A percentile compares a stretch with the other conserved stretches of the same genome.
Evolutionary conservation across 176 grass and related monocot genomes (phyloP).

Genomic region (Paspalum vaginatum): DNA sequence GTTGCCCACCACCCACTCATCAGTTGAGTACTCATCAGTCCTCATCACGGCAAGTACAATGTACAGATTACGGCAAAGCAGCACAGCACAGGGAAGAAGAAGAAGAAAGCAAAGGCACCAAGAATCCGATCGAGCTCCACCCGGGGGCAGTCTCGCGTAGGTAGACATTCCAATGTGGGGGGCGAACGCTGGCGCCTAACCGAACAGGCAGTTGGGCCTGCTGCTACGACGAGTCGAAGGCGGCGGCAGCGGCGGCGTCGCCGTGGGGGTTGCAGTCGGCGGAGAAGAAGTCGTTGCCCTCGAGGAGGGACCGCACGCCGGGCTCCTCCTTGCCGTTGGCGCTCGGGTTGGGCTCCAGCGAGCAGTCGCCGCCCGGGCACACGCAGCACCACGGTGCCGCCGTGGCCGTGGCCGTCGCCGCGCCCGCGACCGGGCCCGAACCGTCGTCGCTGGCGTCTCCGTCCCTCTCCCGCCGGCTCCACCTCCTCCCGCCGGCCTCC

Average conservation of each 20-base stretch:
- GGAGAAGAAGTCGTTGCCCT: slow-evolving; percentile 59
- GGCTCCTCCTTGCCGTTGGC: slow-evolving; percentile 57
- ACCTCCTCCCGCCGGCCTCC: neutral
- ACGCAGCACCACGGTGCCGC: slow-evolving; percentile 51
- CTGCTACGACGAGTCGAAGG: neutral
- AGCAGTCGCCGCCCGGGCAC: slow-evolving; percentile 46
- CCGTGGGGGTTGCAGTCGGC: slow-evolving; percentile 59
- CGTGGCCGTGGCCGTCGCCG: neutral
- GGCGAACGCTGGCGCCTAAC: slow-evolving; percentile 29
- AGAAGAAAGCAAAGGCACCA: neutral
- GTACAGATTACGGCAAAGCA: neutral
- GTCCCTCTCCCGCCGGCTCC: slow-evolving; percentile 26
- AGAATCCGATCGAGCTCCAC: slow-evolving; percentile 18
- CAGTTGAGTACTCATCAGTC: neutral
- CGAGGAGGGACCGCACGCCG: slow-evolving; percentile 46
- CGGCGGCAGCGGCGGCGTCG: neutral
- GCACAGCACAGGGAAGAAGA: neutral
- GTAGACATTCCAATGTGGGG: neutral
- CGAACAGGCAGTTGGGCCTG: neutral
- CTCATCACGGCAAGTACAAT: neutral
- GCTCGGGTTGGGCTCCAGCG: slow-evolving; percentile 54
- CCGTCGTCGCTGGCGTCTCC: neutral
- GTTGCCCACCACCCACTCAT: neutral
- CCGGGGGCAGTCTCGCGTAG: neutral
- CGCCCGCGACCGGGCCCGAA: neutral